Conservation (phyloP, 495 filamentous ascomycete species). For the Corynascus novoguineensis region DNA sequence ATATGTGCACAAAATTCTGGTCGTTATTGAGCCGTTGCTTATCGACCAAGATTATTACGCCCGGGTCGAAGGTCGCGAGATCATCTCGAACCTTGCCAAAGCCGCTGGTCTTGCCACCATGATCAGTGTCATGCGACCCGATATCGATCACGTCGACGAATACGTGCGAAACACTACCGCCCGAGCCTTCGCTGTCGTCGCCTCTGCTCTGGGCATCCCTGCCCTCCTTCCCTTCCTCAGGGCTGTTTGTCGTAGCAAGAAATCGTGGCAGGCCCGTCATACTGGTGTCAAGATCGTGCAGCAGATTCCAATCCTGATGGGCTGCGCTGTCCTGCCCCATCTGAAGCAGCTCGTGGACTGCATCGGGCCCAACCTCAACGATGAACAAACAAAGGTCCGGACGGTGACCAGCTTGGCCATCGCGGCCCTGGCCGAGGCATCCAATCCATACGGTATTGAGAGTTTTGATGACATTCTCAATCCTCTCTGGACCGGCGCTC, state of each 20-base stretch:
- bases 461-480: slow-evolving; percentile 97
- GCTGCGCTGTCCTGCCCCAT: slow-evolving; percentile 93
- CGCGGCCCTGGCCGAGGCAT: slow-evolving; percentile 91
- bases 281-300: slow-evolving; percentile 99
- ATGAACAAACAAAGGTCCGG: slow-evolving; percentile 95
- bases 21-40: slow-evolving; percentile 96
- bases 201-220: slow-evolving; percentile 92
- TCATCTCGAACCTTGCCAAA: slow-evolving; percentile 95
- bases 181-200: slow-evolving; percentile 94
- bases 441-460: slow-evolving; percentile 98
- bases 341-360: slow-evolving; percentile 95
- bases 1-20: slow-evolving; percentile 95
- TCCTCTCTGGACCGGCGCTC: slow-evolving; percentile 91
- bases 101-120: slow-evolving; percentile 96
- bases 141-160: slow-evolving; percentile 98
- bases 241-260: slow-evolving; percentile 94
- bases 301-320: slow-evolving; percentile 99
- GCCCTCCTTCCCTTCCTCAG: slow-evolving; percentile 90
- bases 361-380: slow-evolving; percentile 90
- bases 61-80: slow-evolving; percentile 95
- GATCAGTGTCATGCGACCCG: slow-evolving; percentile 98
- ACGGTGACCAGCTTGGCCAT: slow-evolving; percentile 95
- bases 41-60: slow-evolving; percentile 99
- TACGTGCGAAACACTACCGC: slow-evolving; percentile 99
- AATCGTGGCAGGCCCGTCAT: slow-evolving; percentile 97